These are phyloP conservation scores for Euphorbia pulcherrima DNA, from an alignment of 345 rosid genomes.

Conservation along the genomic window DNA sequence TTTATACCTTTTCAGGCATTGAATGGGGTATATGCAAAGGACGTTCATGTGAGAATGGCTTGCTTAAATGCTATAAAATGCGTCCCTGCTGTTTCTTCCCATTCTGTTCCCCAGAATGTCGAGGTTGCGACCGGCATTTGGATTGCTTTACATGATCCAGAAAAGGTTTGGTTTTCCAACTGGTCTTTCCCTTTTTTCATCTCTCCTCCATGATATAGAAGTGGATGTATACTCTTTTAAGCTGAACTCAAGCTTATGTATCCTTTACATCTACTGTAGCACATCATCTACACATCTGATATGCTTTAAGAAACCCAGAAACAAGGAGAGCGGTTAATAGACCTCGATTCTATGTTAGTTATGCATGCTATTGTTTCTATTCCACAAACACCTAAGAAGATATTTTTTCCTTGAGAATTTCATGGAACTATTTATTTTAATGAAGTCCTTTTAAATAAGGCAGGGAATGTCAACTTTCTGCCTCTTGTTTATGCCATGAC, in stretches of 20 bases:
- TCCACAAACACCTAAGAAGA: neutral
- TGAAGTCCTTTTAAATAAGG: neutral
- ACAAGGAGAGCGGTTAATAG: neutral
- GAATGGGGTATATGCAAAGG: constrained; percentile 87
- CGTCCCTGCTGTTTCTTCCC: constrained; percentile 75
- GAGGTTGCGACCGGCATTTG: constrained; percentile 84
- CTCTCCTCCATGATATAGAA: neutral
- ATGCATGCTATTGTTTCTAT: neutral
- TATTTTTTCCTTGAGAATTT: neutral
- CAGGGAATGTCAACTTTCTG: neutral
- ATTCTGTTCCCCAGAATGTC: constrained; percentile 64
- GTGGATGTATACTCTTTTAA: neutral
- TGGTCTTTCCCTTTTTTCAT: neutral
- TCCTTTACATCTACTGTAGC: neutral
- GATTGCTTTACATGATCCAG: constrained; percentile 94
- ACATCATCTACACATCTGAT: neutral
- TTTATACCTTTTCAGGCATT: constrained; percentile 57
- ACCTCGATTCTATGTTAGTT: neutral
- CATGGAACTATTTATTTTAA: neutral
- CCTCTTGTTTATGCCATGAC: neutral
- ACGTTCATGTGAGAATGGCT: constrained; percentile 93
- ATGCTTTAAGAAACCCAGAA: neutral
- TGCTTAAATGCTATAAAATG: constrained; percentile 94
- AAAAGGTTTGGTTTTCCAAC: constrained; percentile 53
- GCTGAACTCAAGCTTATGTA: neutral